A percentile compares a stretch with the other conserved stretches of the same genome.
Conservation (phyloP, 2,329 filamentous ascomycete species). For the Fusarium agapanthi region DNA sequence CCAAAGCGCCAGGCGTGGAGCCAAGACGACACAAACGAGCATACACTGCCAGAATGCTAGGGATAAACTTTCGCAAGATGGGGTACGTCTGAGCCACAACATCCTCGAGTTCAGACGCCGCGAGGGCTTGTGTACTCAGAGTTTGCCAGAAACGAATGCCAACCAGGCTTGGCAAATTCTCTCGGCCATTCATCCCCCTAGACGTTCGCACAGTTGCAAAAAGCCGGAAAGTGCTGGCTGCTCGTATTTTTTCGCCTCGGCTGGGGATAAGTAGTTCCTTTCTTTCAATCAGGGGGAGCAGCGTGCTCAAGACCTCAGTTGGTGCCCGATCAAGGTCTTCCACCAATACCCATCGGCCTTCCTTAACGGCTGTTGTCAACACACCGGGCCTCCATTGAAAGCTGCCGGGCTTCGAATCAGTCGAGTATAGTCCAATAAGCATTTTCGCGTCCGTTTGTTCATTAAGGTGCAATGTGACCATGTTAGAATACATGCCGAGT, state of each 20-base stretch:
- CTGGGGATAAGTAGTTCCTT: conserved; percentile 91
- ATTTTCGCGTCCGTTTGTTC: conserved; percentile 99
- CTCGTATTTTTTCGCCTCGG: conserved; percentile 84
- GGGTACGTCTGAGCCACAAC: conserved; percentile 79
- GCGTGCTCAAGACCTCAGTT: conserved; percentile 91
- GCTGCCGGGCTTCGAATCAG: conserved; percentile 84
- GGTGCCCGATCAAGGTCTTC: conserved; percentile 96
- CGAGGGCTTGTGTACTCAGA: conserved; percentile 73
- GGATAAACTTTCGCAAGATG: conserved; percentile 68
- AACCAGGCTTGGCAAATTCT: conserved; percentile 77
- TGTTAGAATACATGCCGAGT: conserved; percentile 79
- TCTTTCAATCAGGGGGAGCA: conserved; percentile 90
- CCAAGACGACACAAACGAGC: conserved; percentile 61
- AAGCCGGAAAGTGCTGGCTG: conserved; percentile 85
- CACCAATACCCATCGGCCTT: conserved; percentile 96
- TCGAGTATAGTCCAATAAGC: conserved; percentile 92
- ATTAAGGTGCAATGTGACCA: conserved; percentile 96
- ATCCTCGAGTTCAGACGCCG: conserved; percentile 74
- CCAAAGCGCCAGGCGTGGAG: conserved; percentile 51
- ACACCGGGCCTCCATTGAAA: conserved; percentile 95
- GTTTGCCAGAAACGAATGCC: conserved; percentile 87
- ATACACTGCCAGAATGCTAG: conserved; percentile 68
- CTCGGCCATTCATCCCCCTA: conserved; percentile 71
- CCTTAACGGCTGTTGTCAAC: conserved; percentile 89
- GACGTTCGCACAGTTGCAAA: conserved; percentile 90